Conservation (phyloP, 306 rosid genomes). For the Dalbergia cochinchinensis region DNA sequence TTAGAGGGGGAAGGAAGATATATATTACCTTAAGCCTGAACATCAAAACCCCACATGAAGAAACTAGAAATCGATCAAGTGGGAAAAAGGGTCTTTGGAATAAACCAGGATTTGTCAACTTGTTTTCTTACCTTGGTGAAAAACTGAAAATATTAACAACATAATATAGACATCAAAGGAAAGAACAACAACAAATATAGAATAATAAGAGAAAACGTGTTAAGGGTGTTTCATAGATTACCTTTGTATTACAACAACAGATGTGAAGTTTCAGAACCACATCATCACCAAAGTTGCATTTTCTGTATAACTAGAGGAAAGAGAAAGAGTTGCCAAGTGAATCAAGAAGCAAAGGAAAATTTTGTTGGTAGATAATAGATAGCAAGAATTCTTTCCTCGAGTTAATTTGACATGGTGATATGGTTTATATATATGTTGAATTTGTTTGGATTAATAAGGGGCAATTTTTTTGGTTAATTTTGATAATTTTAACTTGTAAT, state of each 20-base stretch:
- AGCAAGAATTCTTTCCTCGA: too few relatives aligned
- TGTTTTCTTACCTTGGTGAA: slow-evolving; percentile 6
- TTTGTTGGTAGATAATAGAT: too few relatives aligned
- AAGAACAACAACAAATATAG: too few relatives aligned
- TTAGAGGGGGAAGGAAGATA: background rate
- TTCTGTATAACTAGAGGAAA: background rate
- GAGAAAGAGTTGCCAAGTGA: background rate
- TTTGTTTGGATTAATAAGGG: too few relatives aligned
- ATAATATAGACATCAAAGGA: background rate
- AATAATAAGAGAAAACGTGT: slow-evolving; percentile 20
- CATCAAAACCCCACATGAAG: slow-evolving; percentile 34
- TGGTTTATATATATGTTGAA: too few relatives aligned
- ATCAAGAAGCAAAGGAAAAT: too few relatives aligned
- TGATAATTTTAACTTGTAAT: too few relatives aligned
- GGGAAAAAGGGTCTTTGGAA: slow-evolving; percentile 38
- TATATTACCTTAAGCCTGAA: slow-evolving; percentile 23
- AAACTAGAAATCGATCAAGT: slow-evolving; percentile 29
- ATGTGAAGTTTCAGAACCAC: background rate
- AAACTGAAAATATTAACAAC: background rate
- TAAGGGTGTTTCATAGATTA: background rate
- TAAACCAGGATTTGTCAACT: slow-evolving; percentile 41
- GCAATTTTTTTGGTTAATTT: too few relatives aligned
- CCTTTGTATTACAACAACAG: background rate
- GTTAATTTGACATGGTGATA: too few relatives aligned
- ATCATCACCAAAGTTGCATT: background rate